phyloP scores from a whole-genome alignment of 75 land plant species.

The Pseudotsuga menziesii region DNA sequence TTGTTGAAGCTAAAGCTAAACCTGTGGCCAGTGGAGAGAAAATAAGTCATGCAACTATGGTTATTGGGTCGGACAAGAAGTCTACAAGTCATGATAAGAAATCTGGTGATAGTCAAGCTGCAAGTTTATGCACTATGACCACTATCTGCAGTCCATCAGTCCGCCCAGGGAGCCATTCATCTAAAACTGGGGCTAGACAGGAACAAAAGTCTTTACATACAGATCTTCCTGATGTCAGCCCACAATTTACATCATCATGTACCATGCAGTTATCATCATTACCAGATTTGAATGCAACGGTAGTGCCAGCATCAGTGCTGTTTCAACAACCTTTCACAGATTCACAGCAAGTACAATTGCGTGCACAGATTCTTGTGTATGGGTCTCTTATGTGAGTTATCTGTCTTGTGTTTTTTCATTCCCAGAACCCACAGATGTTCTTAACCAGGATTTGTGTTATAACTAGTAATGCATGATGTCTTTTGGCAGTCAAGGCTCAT shows the following conservation, averaged over 20 bases:
- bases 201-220: slow-evolving; percentile 11
- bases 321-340: slow-evolving; percentile 81
- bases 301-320: slow-evolving; percentile 22
- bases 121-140: background rate
- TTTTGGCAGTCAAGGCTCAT: slow-evolving; percentile 66
- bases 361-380: slow-evolving; percentile 93
- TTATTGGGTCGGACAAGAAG: background rate
- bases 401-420: background rate
- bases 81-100: background rate
- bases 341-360: slow-evolving; percentile 80
- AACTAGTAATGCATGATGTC: background rate
- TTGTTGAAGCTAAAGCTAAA: background rate
- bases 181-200: background rate
- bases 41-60: background rate
- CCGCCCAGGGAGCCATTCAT: background rate
- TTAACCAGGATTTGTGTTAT: background rate
- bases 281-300: slow-evolving; percentile 60
- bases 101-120: background rate
- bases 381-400: slow-evolving; percentile 86
- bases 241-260: slow-evolving; percentile 19
- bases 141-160: background rate
- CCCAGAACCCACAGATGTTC: background rate
- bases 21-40: background rate
- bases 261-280: slow-evolving; percentile 25
- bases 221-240: slow-evolving; percentile 6